Conservation (phyloP, 805 yeast genomes). For the Allodekkera sacchari region DNA sequence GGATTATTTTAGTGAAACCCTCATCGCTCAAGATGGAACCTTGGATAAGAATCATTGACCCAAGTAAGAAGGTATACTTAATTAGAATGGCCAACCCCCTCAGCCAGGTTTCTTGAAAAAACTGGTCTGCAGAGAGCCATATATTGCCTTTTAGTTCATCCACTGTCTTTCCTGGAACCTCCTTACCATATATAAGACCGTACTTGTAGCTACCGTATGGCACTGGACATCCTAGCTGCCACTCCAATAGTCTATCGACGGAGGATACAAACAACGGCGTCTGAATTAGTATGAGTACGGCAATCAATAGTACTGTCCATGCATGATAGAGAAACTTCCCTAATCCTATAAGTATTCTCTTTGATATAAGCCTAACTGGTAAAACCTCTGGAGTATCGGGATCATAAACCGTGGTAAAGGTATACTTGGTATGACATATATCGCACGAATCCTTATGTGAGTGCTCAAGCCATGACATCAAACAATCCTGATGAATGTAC, state of each 20-base stretch:
- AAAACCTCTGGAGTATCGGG: constrained; percentile 40
- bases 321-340: constrained; percentile 4
- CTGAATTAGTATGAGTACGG: constrained; percentile 24
- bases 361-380: constrained; percentile 44
- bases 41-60: constrained; percentile 27
- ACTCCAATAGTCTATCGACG: constrained; percentile 44
- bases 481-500: constrained; percentile 88
- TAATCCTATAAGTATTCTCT: constrained; percentile 18
- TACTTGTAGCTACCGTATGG: constrained; percentile 29
- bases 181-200: constrained; percentile 3
- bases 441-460: constrained; percentile 68
- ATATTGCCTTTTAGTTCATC: too few species aligned
- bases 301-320: constrained; percentile 5
- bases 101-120: constrained; percentile 7
- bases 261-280: constrained; percentile 53
- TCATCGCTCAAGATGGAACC: constrained; percentile 68
- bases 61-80: constrained; percentile 16
- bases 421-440: constrained; percentile 73
- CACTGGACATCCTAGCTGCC: constrained; percentile 46
- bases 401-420: constrained; percentile 34
- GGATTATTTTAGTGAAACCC: constrained; percentile 52
- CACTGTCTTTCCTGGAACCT: constrained; percentile 2
- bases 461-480: constrained; percentile 79
- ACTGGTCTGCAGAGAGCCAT: too few species aligned
- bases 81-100: constrained; percentile 11